Evolutionary conservation across 176 grass and related monocot species (phyloP), one percentile per base, ranked within the genome.

Genomic region (Phyllostachys edulis): DNA sequence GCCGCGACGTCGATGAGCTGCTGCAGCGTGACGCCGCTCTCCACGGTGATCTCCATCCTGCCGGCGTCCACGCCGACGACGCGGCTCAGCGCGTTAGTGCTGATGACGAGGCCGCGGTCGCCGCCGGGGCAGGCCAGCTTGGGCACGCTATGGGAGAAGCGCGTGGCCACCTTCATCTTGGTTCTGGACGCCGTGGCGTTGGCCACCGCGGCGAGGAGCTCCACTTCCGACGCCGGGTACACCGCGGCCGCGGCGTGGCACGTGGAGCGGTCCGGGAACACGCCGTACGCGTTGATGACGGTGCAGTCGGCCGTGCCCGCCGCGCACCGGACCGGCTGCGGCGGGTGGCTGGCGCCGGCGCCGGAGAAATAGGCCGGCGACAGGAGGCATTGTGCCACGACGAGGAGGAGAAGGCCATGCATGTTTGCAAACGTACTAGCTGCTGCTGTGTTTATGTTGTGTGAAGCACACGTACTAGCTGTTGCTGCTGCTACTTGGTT

Each of bases 111-210:
- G 24, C 93, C 93, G 0, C 9, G 18, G 66, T 69, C 82, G 5
- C 74, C 87, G 5, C 77, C 90, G 6, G 90, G 90, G 54, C 87
- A 94, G 4, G 85, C 49, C n/a, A 94, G 84, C 78, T 90, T 92
- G 8, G 92, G 87, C 73, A 92, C 85, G 74, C 90, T 92, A 87
- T 94, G 92, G 13, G 81, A 77, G 85, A 63, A 90, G 7, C 76
- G 50, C 10, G 87, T 94, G 5, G 71, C 78, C 39, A 79, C 92
- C 73, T 92, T 92, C 92, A 88, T 90, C 85, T 63, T 71, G 7
- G 49, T 78, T n/a, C 67, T 51, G 2, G 67, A 42, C 41, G 67
- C 68, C 4, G 85, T 54, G 21, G 87, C 92, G 62, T 61, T 55
- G 1, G 87, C 87, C 5, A 94, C 90, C 7, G 70, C 67, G 29